A percentile compares a stretch with the other conserved stretches of the same genome.
Conservation (phyloP, 2,329 filamentous ascomycete genomes). For the Gyromitra esculenta region DNA sequence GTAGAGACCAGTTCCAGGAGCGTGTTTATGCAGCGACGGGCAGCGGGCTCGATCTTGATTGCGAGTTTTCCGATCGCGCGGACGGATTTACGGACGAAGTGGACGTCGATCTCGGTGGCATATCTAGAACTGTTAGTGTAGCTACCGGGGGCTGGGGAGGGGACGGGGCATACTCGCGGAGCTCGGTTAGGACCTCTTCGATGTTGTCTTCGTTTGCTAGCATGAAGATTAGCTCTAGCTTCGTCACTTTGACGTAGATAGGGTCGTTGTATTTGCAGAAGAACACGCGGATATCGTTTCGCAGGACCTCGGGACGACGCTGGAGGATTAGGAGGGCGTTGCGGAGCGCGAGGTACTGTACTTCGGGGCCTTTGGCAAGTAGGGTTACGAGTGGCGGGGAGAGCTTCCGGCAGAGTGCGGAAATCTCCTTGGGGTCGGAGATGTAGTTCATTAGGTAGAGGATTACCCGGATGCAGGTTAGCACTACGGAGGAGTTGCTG, state of each 20-base stretch:
- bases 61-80: slow-evolving; percentile 96
- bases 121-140: slow-evolving; percentile 65
- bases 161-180: slow-evolving; percentile 74
- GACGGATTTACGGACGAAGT: slow-evolving; percentile 97
- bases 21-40: slow-evolving; percentile 88
- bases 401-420: slow-evolving; percentile 86
- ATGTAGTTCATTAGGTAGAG: slow-evolving; percentile 99
- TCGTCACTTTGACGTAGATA: slow-evolving; percentile 99
- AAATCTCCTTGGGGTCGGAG: slow-evolving; percentile 85
- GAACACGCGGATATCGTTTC: slow-evolving; percentile 97
- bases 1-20: slow-evolving; percentile 92
- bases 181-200: slow-evolving; percentile 88
- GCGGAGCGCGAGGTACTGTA: slow-evolving; percentile 94
- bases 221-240: slow-evolving; percentile 99
- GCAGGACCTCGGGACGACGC: slow-evolving; percentile 86
- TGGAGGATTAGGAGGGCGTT: slow-evolving; percentile 96
- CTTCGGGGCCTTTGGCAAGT: slow-evolving; percentile 93
- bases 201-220: slow-evolving; percentile 95
- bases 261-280: slow-evolving; percentile 99
- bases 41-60: slow-evolving; percentile 97
- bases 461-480: slow-evolving; percentile 95
- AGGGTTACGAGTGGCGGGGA: slow-evolving; percentile 95
- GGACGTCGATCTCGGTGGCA: slow-evolving; percentile 97
- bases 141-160: neutral
- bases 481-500: slow-evolving; percentile 93